Evolutionary conservation across 176 grass and related monocot species (phyloP).

Genomic region (Aegilops sharonensis): DNA sequence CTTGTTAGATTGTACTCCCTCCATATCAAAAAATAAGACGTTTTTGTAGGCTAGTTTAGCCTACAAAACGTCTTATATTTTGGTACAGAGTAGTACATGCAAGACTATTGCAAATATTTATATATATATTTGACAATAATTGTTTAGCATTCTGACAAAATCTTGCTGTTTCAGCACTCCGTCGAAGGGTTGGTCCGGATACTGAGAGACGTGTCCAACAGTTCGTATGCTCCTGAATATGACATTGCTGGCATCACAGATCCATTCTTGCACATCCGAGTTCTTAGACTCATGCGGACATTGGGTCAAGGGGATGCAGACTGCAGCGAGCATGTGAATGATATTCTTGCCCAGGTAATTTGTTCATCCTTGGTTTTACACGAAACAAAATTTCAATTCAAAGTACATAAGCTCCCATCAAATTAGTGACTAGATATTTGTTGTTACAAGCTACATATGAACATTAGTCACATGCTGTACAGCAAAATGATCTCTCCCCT

Average conservation of each 20-base stretch:
- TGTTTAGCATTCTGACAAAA: constrained; percentile 27
- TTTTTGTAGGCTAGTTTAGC: no score
- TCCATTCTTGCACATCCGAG: constrained; percentile 93
- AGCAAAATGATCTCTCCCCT: not conserved
- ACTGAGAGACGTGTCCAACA: constrained; percentile 93
- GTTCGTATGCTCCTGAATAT: constrained; percentile 97
- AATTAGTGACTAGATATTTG: constrained; percentile 8
- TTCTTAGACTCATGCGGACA: constrained; percentile 77
- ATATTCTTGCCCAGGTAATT: constrained; percentile 97
- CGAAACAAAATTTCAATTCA: not conserved
- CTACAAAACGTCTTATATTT: no score
- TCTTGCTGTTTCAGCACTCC: constrained; percentile 61
- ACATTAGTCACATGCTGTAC: not conserved
- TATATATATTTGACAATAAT: not conserved
- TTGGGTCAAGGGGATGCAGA: constrained; percentile 84
- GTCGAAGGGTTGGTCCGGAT: constrained; percentile 85
- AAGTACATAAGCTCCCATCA: constrained; percentile 12
- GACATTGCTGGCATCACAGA: constrained; percentile 95
- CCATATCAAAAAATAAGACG: no score
- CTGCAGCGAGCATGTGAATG: constrained; percentile 91
- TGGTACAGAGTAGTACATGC: not conserved
- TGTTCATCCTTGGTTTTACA: constrained; percentile 37
- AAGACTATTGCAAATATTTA: not conserved
- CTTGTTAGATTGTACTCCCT: not conserved
- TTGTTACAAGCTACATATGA: not conserved